phyloP scores from a whole-genome alignment of 768 basidiomycete species.

The Cyclocybe aegerita region DNA sequence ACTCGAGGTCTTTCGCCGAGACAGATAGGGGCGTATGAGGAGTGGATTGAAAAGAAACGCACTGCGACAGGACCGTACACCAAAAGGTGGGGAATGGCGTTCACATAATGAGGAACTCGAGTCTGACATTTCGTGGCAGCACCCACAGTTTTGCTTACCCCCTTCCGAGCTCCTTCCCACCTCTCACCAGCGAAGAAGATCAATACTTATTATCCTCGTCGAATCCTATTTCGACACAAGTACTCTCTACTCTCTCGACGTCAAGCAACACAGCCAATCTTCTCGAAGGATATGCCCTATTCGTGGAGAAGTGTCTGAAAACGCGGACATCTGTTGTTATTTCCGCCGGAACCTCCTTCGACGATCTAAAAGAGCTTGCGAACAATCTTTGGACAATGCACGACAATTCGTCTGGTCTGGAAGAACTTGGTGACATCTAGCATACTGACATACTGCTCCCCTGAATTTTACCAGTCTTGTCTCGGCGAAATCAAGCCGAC shows the following conservation, averaged over 20 bases:
- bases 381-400: constrained; percentile 62
- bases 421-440: too few relatives aligned
- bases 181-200: not conserved
- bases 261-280: constrained; percentile 36
- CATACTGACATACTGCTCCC: too few relatives aligned
- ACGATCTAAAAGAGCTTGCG: constrained; percentile 56
- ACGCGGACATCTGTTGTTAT: constrained; percentile 34
- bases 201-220: too few relatives aligned
- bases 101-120: constrained; percentile 1
- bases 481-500: too few relatives aligned
- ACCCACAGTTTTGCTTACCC: constrained; percentile 54
- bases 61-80: constrained; percentile 28
- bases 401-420: constrained; percentile 36
- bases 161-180: constrained; percentile 59
- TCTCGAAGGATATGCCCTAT: constrained; percentile 52
- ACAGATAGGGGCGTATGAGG: constrained; percentile 34
- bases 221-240: too few relatives aligned
- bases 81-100: constrained; percentile 32
- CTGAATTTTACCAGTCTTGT: too few relatives aligned
- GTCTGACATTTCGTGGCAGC: constrained; percentile 27
- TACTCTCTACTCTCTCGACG: constrained; percentile 48
- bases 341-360: constrained; percentile 43
- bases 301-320: constrained; percentile 44
- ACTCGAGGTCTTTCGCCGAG: constrained; percentile 55
- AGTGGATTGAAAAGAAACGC: constrained; percentile 29